Evolutionary conservation across 495 filamentous ascomycete genomes (phyloP).

Genomic region (Xylaria flabelliformis): DNA sequence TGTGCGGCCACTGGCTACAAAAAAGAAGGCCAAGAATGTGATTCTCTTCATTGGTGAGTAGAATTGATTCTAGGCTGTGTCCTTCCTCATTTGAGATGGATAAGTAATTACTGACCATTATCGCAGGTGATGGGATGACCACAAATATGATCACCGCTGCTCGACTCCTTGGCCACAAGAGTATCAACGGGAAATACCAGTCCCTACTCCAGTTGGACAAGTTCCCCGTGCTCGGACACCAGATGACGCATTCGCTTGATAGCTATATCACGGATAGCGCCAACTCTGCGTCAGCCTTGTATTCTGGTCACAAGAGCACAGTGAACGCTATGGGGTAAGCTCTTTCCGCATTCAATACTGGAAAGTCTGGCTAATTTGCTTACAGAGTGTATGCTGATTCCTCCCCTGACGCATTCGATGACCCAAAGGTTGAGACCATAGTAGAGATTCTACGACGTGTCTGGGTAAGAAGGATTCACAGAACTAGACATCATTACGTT

Average conservation of each 20-base stretch:
- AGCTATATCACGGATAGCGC: constrained; percentile 79
- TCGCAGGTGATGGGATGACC: constrained; percentile 71
- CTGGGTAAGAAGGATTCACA: constrained; percentile 45
- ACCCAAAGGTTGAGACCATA: constrained; percentile 81
- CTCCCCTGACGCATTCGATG: constrained; percentile 67
- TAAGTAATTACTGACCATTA: background rate
- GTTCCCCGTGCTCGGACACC: constrained; percentile 74
- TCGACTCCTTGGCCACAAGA: constrained; percentile 75
- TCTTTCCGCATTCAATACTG: background rate
- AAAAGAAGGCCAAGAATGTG: constrained; percentile 77
- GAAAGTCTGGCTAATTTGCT: constrained; percentile 3
- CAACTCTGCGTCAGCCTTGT: constrained; percentile 76
- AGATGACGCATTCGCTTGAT: constrained; percentile 78
- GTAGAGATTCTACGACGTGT: constrained; percentile 71
- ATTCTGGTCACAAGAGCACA: constrained; percentile 75
- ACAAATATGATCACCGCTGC: constrained; percentile 77
- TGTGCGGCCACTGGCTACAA: constrained; percentile 67
- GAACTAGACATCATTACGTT: background rate
- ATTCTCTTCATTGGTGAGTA: constrained; percentile 71
- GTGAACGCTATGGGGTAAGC: constrained; percentile 70
- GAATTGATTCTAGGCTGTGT: background rate
- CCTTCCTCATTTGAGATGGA: too few species aligned
- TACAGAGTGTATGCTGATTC: constrained; percentile 71
- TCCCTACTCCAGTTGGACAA: constrained; percentile 70
- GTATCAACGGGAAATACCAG: constrained; percentile 76